Percentiles rank a stretch among this genome's conserved stretches.
Conservation (phyloP, 2,329 filamentous ascomycete species). For the Calonectria crousiana region DNA sequence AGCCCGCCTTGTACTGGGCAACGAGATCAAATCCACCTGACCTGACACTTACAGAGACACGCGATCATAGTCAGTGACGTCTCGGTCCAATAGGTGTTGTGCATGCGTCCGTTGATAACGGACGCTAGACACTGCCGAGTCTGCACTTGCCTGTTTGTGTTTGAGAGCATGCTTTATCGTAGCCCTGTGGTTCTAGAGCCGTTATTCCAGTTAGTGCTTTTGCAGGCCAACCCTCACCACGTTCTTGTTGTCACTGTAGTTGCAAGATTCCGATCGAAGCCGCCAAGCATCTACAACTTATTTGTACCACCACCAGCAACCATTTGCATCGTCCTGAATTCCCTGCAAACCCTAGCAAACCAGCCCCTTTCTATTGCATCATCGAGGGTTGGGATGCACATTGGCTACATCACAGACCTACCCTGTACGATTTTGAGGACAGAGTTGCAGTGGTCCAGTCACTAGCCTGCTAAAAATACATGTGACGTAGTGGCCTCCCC, state of each 20-base stretch:
- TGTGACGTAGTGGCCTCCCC: slow-evolving; percentile 26
- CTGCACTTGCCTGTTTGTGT: background rate
- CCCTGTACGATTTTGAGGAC: background rate
- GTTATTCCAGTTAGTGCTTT: too few relatives aligned
- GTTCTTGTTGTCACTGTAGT: background rate
- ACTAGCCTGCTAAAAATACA: slow-evolving; percentile 25
- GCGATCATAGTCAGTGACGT: slow-evolving; percentile 31
- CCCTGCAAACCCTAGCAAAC: background rate
- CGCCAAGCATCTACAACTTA: background rate
- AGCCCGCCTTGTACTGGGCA: slow-evolving; percentile 16
- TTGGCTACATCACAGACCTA: slow-evolving; percentile 1
- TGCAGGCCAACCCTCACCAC: background rate
- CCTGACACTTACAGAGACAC: slow-evolving; percentile 27
- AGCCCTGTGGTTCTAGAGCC: background rate
- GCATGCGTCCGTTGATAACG: slow-evolving; percentile 10
- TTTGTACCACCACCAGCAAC: background rate
- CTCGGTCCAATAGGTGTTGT: slow-evolving; percentile 18
- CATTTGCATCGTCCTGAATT: background rate
- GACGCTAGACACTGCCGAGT: background rate
- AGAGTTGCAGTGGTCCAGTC: slow-evolving; percentile 39
- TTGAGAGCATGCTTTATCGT: background rate
- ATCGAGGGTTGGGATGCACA: background rate
- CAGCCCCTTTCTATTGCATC: slow-evolving; percentile 17
- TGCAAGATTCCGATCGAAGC: background rate
- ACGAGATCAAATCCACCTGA: slow-evolving; percentile 24